Evolutionary conservation across 2,329 filamentous ascomycete genomes (phyloP).

Genomic region (Trichoderma sp.): DNA sequence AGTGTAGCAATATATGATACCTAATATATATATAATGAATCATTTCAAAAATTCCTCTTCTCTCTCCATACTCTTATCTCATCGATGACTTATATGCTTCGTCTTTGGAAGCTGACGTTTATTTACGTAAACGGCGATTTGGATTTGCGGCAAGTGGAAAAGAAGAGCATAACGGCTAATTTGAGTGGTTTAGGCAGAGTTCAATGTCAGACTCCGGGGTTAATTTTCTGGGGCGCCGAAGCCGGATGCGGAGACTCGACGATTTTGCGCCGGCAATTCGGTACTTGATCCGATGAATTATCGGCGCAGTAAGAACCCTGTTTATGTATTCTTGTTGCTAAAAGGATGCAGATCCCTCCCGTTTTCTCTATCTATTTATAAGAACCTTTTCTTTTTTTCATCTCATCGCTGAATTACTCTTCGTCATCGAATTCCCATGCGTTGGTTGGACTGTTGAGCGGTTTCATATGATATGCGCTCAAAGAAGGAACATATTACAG

Average conservation of each 20-base stretch:
- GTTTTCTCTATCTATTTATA: not conserved
- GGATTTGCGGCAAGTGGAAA: not conserved
- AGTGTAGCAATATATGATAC: slow-evolving; percentile 15
- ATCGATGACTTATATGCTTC: not conserved
- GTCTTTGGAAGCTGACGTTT: not conserved
- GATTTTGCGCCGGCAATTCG: slow-evolving; percentile 3
- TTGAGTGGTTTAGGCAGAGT: not conserved
- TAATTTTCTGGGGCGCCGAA: not conserved
- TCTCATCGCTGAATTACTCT: not conserved
- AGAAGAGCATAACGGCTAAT: not conserved
- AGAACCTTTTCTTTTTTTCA: not conserved
- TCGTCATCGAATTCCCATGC: not conserved
- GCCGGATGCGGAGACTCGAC: slow-evolving; percentile 1
- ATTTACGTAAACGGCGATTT: not conserved
- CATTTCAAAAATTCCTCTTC: not conserved
- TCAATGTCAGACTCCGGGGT: not conserved
- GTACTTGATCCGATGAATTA: not conserved
- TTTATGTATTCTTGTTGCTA: not conserved
- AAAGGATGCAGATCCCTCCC: not conserved
- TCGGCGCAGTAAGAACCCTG: not conserved
- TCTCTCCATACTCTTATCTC: not conserved
- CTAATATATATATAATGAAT: slow-evolving; percentile 10
- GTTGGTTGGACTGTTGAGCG: not conserved
- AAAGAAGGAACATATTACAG: not conserved
- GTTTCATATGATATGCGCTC: not conserved